Conservation (phyloP, 2,329 filamentous ascomycete species). For the Lasiodiplodia citricola region DNA sequence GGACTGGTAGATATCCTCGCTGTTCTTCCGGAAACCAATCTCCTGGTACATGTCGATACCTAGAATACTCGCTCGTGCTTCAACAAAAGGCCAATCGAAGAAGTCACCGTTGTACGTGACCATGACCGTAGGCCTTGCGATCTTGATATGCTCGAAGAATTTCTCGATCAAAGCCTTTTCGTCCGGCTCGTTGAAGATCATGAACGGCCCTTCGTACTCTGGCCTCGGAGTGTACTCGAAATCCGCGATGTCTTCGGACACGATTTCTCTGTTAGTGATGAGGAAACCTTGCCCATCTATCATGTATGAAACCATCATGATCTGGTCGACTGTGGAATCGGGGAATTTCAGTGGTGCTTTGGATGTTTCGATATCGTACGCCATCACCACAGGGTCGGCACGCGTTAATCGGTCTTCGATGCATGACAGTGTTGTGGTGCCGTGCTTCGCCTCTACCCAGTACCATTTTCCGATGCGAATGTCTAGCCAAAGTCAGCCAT, state of each 20-base stretch:
- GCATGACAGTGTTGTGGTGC: constrained; percentile 79
- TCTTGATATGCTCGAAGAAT: constrained; percentile 95
- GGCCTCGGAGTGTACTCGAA: constrained; percentile 98
- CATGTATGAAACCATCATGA: constrained; percentile 99
- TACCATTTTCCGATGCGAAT: constrained; percentile 98
- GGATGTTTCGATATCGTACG: constrained; percentile 98
- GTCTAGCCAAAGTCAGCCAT: constrained; percentile 59
- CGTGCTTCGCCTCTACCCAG: constrained; percentile 91
- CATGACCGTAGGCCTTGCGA: constrained; percentile 92
- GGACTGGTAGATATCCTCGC: constrained; percentile 94
- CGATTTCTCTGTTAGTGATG: constrained; percentile 96
- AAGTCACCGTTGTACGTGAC: constrained; percentile 99
- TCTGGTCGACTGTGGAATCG: constrained; percentile 89
- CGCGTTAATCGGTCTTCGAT: constrained; percentile 87
- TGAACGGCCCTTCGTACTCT: constrained; percentile 92
- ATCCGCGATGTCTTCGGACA: constrained; percentile 95
- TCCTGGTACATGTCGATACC: constrained; percentile 99
- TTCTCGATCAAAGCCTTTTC: constrained; percentile 87
- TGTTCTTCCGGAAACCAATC: constrained; percentile 95
- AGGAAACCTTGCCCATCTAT: constrained; percentile 97
- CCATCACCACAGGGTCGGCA: constrained; percentile 96
- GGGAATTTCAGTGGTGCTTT: constrained; percentile 97
- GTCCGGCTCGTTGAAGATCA: constrained; percentile 97
- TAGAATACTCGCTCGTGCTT: constrained; percentile 87
- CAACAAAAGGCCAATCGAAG: constrained; percentile 99